Base-by-base conservation (phyloP, 2,329 filamentous ascomycete species). In the Rhexocercosporidium sp. region DNA sequence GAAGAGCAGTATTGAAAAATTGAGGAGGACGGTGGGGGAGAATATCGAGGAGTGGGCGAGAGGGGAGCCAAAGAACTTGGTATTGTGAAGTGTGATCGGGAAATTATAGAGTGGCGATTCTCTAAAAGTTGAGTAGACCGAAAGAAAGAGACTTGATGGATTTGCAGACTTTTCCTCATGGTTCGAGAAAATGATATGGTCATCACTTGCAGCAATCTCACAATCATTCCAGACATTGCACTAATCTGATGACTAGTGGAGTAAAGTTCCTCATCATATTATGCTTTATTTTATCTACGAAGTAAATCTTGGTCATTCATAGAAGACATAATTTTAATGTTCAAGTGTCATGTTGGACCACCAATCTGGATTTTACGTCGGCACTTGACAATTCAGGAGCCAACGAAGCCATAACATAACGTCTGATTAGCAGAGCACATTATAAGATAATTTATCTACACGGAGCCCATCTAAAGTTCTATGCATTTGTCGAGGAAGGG, bases 41-140 rank as follows among this genome's bases (percentile, higher is more conserved):
- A 85, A 83, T 37, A 77, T 86, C 11, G 84, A 85, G 71, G 79
- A 70, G 1, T 84, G 81, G 76, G 77, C 61, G 75, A 31, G 74
- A 68, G 64, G 83, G 78, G 51, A 66, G 67, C 41, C 67, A 16
- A 65, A 22, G 29, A 75, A 73, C 69, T 14, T 67, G 22, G 70
- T 71, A 16, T 14, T 57, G 51, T 64, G 51, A 63, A 20, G 53
- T 49, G 7, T 27, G 9, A 11, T 8, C n/a, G 39, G 4, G 44
- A 1, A n/a, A 22, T 47, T 47, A 25, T 4, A 47, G n/a, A 47
- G 14, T 29, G 22, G 6, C 7, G 12, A 4, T 29, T 54, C 5
- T 47, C 12, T 44, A 12, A 44, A 16, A 16, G 34, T 44, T 18
- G 14, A 12, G 20, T 11, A 47, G 18, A 47, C 5, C 1, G 4